Conservation (phyloP, 2,329 filamentous ascomycete genomes). For the Chaetomium sp. region DNA sequence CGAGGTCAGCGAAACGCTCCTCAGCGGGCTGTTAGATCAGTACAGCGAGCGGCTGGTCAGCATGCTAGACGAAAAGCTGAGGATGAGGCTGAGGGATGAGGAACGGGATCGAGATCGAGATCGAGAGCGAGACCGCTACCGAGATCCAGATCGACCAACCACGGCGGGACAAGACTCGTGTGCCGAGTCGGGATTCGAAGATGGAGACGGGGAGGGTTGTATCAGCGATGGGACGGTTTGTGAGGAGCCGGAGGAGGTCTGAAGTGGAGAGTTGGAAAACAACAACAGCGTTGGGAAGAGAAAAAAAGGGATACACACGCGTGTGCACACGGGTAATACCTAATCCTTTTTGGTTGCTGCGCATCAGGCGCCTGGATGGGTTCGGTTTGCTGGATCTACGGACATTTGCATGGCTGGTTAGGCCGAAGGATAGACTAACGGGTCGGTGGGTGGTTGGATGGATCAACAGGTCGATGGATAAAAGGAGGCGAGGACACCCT, state of each 20-base stretch:
- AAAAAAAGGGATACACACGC: not conserved
- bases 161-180: slow-evolving; percentile 19
- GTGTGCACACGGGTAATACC: not conserved
- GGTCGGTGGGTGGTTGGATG: no score
- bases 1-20: slow-evolving; percentile 49
- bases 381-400: not conserved
- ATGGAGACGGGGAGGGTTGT: not conserved
- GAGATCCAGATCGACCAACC: slow-evolving; percentile 16
- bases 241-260: slow-evolving; percentile 10
- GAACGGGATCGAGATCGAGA: slow-evolving; percentile 9
- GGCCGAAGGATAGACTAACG: no score
- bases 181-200: no score
- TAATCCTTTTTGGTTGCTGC: not conserved
- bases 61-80: slow-evolving; percentile 66
- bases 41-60: slow-evolving; percentile 67
- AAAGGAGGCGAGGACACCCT: no score
- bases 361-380: not conserved
- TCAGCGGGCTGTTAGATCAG: slow-evolving; percentile 63
- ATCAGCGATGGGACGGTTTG: slow-evolving; percentile 2
- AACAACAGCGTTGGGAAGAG: no score
- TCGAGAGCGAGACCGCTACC: slow-evolving; percentile 1
- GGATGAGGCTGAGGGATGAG: slow-evolving; percentile 32
- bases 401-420: no score
- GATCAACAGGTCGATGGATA: no score
- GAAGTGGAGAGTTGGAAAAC: not conserved